Base-by-base conservation (phyloP, 148 eudicot genomes). In the Euryodendron excelsum region DNA sequence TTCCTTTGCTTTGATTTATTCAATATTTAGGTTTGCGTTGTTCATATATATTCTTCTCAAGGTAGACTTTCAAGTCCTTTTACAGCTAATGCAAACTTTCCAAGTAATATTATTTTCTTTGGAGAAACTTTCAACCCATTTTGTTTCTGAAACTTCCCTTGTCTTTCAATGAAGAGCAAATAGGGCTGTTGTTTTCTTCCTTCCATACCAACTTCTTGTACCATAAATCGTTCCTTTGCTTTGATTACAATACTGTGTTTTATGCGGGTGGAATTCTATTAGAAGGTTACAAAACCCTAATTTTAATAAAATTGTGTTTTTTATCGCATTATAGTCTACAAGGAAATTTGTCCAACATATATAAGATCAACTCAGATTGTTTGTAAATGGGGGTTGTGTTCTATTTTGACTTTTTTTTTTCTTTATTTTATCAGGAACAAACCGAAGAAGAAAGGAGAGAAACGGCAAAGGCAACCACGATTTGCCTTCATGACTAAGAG, bases 401-500 rank as follows among this genome's bases (percentile, higher is more conserved):
- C n/a, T n/a, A n/a, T n/a, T n/a, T n/a, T n/a, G n/a, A n/a, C n/a
- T n/a, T n/a, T n/a, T n/a, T n/a, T n/a, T n/a, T n/a, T n/a, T n/a
- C n/a, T n/a, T n/a, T n/a, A n/a, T n/a, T n/a, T 47, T 66, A 21
- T 23, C 68, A 76, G 80, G 80, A 77, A 53, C 53, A 83, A 76
- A 56, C 31, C 60, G 3, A 83, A 76, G 60, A 80, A 80, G 76
- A 80, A 80, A 47, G 81, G 69, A 12, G 84, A 80, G 79, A 77
- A 80, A 74, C 59, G 63, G 68, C 58, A 60, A 80, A 84, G 86
- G 70, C 78, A 73, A 34, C 72, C 81, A 1, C 60, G 86, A 9
- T 77, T 64, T 67, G 86, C 86, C 34, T 83, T 83, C 79, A 56
- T 84, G 80, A 86, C 88, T 0, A 86, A 78, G 56, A 86, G 88